Percentiles rank a stretch among this genome's conserved stretches.
These are phyloP conservation scores for Tolypocladium amazonense DNA, from an alignment of 2,329 filamentous ascomycete species.

Conservation along the genomic window DNA sequence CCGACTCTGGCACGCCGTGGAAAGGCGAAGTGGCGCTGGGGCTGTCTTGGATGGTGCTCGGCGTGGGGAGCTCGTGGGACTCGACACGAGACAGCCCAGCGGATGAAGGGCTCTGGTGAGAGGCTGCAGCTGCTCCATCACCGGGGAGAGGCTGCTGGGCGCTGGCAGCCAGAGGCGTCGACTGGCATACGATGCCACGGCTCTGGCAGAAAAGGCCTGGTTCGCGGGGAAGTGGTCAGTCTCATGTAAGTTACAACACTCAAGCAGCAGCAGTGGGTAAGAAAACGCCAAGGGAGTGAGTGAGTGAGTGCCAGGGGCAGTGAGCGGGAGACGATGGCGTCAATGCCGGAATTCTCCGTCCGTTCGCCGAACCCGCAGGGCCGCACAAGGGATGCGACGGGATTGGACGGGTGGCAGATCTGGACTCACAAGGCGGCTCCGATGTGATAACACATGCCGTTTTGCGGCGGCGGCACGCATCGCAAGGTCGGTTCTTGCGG, in stretches of 20 bases:
- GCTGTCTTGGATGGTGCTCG: conserved; percentile 4
- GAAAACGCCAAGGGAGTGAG: not conserved
- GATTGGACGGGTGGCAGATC: not conserved
- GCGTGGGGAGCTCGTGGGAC: conserved; percentile 2
- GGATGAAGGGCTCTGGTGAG: not conserved
- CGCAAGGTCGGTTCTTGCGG: conserved; percentile 35
- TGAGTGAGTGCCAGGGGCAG: not conserved
- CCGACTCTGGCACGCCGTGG: not conserved
- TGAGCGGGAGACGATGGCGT: not conserved
- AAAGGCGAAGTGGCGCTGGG: conserved; percentile 1
- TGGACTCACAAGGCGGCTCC: conserved; percentile 30
- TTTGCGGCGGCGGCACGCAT: conserved; percentile 32
- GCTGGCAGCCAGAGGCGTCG: conserved; percentile 10
- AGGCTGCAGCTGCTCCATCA: not conserved
- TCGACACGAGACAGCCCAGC: not conserved
- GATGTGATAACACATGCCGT: conserved; percentile 35
- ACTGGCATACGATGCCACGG: conserved; percentile 21
- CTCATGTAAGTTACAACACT: too few species aligned
- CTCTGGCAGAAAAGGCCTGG: conserved; percentile 23
- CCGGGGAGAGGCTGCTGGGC: not conserved
- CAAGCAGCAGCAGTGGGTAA: not conserved
- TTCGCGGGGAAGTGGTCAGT: too few species aligned
- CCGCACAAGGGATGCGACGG: not conserved
- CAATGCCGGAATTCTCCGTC: not conserved
- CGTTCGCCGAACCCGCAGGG: not conserved